Base-by-base conservation (phyloP, 2,329 filamentous ascomycete species). In the Aspergillus melleus region DNA sequence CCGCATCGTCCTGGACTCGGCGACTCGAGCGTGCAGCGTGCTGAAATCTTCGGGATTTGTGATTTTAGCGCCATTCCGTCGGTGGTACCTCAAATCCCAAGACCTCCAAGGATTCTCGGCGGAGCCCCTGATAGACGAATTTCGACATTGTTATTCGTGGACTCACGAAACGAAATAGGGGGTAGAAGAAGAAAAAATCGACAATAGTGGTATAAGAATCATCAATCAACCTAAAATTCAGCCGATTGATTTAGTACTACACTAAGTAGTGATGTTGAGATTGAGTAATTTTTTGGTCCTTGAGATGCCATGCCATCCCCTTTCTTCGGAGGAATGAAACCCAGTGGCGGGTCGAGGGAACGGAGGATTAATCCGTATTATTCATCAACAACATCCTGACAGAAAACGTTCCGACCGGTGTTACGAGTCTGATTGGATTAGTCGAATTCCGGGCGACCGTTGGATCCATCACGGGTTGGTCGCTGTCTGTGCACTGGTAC, bases 401-500 rank as follows among this genome's bases (percentile, higher is more conserved):
- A 51, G 61, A 54, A 63, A 66, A 63, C 58, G 58, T 54, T 60
- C 57, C 56, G 59, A 42, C 16, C 42, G 6, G 39, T 59, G 54
- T 57, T 62, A 61, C 52, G 49, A 55, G 55, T 58, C 53, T 59
- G 55, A 64, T 67, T 61, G 62, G 60, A 49, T 53, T 44, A 57
- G 61, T 61, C 51, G 29, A 51, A 26, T 55, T 58, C 62, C 39
- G 57, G 54, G 56, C 50, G 62, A 55, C 65, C 64, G 64, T 66
- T 66, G 57, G 65, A 66, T 67, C 61, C 59, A 63, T 63, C 55
- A 60, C 52, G 32, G 55, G 54, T 49, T 58, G 56, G 47, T 59
- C 54, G 36, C 44, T 58, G 61, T 66, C 65, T 66, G 61, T 67
- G 64, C 63, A 60, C 36, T n/a, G 16, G 32, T 36, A 36, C 11